Percentiles rank a stretch among this genome's conserved stretches.
Conservation (phyloP, 1,284 basidiomycete genomes). For the Cystobasidium pallidum region DNA sequence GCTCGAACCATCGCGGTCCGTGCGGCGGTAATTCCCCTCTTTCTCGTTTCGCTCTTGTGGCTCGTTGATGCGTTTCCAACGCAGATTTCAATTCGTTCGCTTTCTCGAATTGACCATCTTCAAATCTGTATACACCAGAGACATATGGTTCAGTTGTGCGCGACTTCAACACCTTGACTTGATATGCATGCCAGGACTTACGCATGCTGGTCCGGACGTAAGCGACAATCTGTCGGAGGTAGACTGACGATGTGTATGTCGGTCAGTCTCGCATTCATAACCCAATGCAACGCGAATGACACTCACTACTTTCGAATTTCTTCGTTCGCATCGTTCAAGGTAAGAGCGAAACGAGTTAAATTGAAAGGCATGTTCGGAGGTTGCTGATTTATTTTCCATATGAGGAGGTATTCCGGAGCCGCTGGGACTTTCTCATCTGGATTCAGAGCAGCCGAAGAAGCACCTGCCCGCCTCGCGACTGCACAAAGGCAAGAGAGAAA, state of each 20-base stretch:
- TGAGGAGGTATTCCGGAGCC: conserved; percentile 60
- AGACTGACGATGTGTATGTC: conserved; percentile 58
- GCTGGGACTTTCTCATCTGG: conserved; percentile 64
- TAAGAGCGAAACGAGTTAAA: conserved; percentile 91
- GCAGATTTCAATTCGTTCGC: conserved; percentile 84
- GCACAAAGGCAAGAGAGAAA: neutral
- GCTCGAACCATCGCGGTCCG: conserved; percentile 65
- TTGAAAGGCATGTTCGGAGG: conserved; percentile 79
- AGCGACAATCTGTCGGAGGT: conserved; percentile 88
- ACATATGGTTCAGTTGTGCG: no score
- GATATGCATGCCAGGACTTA: no score
- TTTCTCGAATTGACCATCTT: conserved; percentile 62
- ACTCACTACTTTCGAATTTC: conserved; percentile 65
- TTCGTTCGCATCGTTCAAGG: conserved; percentile 78
- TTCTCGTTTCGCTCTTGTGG: conserved; percentile 75
- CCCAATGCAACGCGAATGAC: neutral
- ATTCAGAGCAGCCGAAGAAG: conserved; percentile 68
- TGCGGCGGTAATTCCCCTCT: conserved; percentile 73
- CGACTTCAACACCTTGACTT: no score
- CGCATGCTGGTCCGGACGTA: conserved; percentile 90
- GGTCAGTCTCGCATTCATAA: neutral
- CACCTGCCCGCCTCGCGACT: conserved; percentile 76
- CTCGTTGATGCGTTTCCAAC: conserved; percentile 87
- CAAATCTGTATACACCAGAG: conserved; percentile 47
- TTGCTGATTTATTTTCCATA: conserved; percentile 94